Evolutionary conservation across 75 land plant species (phyloP).

Genomic region (Isoetes taiwanensis): DNA sequence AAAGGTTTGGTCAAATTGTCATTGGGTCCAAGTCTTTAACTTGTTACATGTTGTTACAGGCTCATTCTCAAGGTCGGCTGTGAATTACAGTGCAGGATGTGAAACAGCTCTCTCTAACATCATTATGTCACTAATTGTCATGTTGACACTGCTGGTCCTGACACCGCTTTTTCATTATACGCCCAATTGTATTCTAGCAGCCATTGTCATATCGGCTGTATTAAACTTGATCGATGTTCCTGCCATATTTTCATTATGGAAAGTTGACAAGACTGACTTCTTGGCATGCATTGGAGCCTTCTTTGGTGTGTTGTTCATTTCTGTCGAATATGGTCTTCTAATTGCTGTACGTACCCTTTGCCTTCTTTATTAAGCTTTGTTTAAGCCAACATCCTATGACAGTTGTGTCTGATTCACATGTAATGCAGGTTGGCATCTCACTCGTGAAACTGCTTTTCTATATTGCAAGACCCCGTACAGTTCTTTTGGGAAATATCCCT

Average conservation of each 20-base stretch:
- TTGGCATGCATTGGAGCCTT: conserved; percentile 61
- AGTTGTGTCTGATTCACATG: too few relatives aligned
- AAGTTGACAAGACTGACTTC: conserved; percentile 71
- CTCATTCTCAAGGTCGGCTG: conserved; percentile 71
- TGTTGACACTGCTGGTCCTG: conserved; percentile 51
- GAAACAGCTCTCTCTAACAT: conserved; percentile 66
- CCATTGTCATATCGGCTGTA: conserved; percentile 66
- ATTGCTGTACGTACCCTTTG: conserved; percentile 39
- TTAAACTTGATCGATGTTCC: conserved; percentile 54
- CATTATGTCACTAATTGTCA: conserved; percentile 62
- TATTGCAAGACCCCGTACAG: conserved; percentile 57
- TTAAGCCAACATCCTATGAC: neutral
- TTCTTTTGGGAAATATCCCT: conserved; percentile 59
- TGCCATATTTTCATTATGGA: conserved; percentile 47
- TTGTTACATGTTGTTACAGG: conserved; percentile 52
- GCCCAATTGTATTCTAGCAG: conserved; percentile 51
- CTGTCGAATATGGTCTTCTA: conserved; percentile 49
- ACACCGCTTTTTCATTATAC: conserved; percentile 78
- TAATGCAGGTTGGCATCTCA: conserved; percentile 55
- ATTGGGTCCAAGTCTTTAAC: too few relatives aligned
- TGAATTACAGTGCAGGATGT: conserved; percentile 79
- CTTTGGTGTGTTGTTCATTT: conserved; percentile 59
- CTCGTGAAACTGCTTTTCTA: conserved; percentile 45
- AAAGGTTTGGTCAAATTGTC: too few relatives aligned
- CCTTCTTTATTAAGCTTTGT: neutral